Percentiles rank a stretch among this genome's conserved stretches.
Conservation (phyloP, 805 yeast genomes). For the Kuraishia capsulata region DNA sequence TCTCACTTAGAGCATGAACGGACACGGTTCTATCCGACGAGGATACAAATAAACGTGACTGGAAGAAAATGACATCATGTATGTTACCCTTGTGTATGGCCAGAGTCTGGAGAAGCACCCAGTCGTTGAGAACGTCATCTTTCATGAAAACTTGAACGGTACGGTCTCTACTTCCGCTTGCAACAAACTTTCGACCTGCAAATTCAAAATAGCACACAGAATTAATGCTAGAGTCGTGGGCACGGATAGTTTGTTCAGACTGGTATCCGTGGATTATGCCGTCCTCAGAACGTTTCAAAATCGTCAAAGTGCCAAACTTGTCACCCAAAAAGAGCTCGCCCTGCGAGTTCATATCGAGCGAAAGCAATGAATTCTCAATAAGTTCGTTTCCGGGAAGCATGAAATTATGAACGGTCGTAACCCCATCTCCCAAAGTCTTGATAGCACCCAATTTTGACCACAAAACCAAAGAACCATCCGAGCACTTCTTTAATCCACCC, state of each 20-base stretch:
- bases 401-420: conserved; percentile 6
- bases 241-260: conserved; percentile 22
- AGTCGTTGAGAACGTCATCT: conserved; percentile 12
- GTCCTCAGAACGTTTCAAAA: conserved; percentile 11
- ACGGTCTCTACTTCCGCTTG: conserved; percentile 50
- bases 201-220: conserved; percentile 29
- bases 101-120: conserved; percentile 55
- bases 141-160: conserved; percentile 47
- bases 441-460: conserved; percentile 36
- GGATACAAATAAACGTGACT: conserved; percentile 34
- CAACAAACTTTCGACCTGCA: conserved; percentile 20
- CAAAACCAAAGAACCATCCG: conserved; percentile 20
- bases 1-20: conserved; percentile 30
- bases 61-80: conserved; percentile 23
- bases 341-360: conserved; percentile 24
- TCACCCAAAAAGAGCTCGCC: conserved; percentile 35
- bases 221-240: conserved; percentile 44
- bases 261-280: conserved; percentile 8
- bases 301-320: conserved; percentile 32
- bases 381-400: conserved; percentile 20
- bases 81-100: conserved; percentile 49
- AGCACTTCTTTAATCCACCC: conserved; percentile 27
- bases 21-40: conserved; percentile 58
- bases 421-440: conserved; percentile 15
- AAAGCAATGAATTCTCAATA: conserved; percentile 29